Percentiles rank a stretch among this genome's conserved stretches.
Conservation (phyloP, 148 eudicot species). For the Polygonum maritimum region DNA sequence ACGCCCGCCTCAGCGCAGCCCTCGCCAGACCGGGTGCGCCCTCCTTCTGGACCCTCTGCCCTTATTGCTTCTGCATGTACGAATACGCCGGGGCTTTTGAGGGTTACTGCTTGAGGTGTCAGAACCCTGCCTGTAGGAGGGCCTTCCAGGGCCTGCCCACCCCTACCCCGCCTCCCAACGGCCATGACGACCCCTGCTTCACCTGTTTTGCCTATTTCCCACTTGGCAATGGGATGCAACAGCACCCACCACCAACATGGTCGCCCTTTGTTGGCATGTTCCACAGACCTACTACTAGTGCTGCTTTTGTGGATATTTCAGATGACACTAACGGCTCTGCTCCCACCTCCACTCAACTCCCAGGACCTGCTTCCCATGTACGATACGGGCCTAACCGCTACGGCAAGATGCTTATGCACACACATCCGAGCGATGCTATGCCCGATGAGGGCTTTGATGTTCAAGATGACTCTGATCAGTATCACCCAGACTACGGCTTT, state of each 20-base stretch:
- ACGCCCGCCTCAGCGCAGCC: conserved; percentile 16
- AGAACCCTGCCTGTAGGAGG: conserved; percentile 37
- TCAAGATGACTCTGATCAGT: conserved; percentile 1
- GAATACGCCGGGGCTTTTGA: conserved; percentile 47
- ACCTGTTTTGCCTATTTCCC: conserved; percentile 40
- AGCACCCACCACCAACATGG: conserved; percentile 19
- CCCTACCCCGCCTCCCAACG: conserved; percentile 29
- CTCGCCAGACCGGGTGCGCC: background rate
- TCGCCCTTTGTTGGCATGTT: conserved; percentile 33
- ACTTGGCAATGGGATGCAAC: too few species aligned
- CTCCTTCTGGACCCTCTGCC: conserved; percentile 66
- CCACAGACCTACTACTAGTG: background rate
- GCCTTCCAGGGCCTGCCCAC: conserved; percentile 42
- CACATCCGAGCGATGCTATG: background rate
- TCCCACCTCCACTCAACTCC: background rate
- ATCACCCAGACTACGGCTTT: conserved; percentile 9
- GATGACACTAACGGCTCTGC: conserved; percentile 13
- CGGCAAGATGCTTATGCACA: conserved; percentile 28
- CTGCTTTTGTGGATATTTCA: conserved; percentile 19
- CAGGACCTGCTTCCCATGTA: background rate
- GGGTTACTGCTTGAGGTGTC: conserved; percentile 62
- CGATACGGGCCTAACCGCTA: conserved; percentile 18
- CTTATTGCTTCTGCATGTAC: conserved; percentile 58
- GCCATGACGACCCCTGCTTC: conserved; percentile 22
- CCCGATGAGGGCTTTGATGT: conserved; percentile 7